These are phyloP conservation scores for Eleusine indica DNA, from an alignment of 176 grass and related monocot species.

Conservation along the genomic window DNA sequence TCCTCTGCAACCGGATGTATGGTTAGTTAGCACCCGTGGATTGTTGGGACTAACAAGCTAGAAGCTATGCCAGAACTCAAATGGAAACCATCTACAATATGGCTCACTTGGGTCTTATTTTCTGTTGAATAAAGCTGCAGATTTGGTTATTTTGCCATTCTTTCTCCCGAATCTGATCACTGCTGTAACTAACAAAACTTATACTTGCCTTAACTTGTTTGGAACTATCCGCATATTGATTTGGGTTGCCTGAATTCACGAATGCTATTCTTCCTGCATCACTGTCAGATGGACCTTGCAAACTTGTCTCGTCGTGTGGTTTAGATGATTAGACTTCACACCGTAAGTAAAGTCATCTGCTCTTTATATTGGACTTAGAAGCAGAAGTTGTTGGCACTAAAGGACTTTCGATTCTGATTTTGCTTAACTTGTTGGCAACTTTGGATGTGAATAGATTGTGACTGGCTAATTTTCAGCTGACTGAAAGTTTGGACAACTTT, in stretches of 20 bases:
- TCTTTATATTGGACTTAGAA: not conserved
- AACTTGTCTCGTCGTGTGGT: not conserved
- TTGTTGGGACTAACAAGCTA: slow-evolving; percentile 27
- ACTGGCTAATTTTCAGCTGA: too few relatives aligned
- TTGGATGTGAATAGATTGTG: not conserved
- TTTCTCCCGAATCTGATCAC: not conserved
- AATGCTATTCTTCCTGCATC: not conserved
- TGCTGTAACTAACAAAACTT: not conserved
- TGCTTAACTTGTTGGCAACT: not conserved
- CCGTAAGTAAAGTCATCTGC: not conserved
- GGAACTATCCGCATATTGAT: not conserved
- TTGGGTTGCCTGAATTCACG: not conserved
- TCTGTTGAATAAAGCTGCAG: slow-evolving; percentile 44
- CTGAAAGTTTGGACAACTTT: too few relatives aligned
- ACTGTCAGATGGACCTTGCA: not conserved
- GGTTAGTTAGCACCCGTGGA: not conserved
- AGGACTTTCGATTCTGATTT: not conserved
- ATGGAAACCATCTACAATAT: slow-evolving; percentile 16
- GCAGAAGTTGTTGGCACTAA: not conserved
- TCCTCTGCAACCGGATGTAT: slow-evolving; percentile 11
- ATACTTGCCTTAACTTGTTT: not conserved
- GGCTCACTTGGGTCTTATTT: slow-evolving; percentile 23
- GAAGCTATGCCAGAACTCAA: slow-evolving; percentile 5
- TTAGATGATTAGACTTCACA: not conserved
- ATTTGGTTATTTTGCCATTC: slow-evolving; percentile 17